A percentile compares a stretch with the other conserved stretches of the same genome.
phyloP scores from a whole-genome alignment of 148 eudicot genomes.

The Mesembryanthemum crystallinum region DNA sequence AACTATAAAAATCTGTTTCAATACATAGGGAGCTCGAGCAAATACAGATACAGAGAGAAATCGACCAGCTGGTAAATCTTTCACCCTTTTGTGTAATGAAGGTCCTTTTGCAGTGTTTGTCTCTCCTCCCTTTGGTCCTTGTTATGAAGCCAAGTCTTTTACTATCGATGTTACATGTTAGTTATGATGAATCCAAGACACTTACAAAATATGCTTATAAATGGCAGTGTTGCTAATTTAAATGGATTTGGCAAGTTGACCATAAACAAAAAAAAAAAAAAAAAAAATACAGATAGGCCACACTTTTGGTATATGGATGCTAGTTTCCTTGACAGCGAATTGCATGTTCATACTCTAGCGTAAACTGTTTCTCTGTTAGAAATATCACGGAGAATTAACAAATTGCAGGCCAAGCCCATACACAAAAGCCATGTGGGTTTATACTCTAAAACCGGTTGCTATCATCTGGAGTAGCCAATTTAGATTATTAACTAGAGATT shows the following conservation, averaged over 20 bases:
- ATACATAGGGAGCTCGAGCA: slow-evolving; percentile 37
- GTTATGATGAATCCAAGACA: not conserved
- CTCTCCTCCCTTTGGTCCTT: not conserved
- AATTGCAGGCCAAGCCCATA: too few relatives aligned
- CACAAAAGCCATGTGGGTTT: too few relatives aligned
- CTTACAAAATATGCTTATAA: not conserved
- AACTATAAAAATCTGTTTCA: not conserved
- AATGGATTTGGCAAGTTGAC: too few relatives aligned
- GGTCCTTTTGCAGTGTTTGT: not conserved
- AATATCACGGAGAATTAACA: too few relatives aligned
- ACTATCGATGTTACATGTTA: not conserved
- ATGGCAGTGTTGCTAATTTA: not conserved
- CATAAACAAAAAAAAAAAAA: too few relatives aligned
- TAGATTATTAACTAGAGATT: too few relatives aligned
- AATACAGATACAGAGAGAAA: slow-evolving; percentile 41
- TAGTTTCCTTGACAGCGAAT: not conserved
- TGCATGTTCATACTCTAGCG: too few relatives aligned
- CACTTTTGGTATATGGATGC: not conserved
- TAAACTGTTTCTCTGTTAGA: too few relatives aligned
- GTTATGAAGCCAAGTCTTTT: not conserved
- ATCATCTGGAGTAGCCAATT: too few relatives aligned
- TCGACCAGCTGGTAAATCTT: slow-evolving; percentile 39
- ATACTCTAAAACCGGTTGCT: too few relatives aligned
- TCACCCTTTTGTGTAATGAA: not conserved
- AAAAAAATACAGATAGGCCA: not conserved